phyloP scores from a whole-genome alignment of 2,329 filamentous ascomycete genomes.

The Teratosphaeria epicoccoides region DNA sequence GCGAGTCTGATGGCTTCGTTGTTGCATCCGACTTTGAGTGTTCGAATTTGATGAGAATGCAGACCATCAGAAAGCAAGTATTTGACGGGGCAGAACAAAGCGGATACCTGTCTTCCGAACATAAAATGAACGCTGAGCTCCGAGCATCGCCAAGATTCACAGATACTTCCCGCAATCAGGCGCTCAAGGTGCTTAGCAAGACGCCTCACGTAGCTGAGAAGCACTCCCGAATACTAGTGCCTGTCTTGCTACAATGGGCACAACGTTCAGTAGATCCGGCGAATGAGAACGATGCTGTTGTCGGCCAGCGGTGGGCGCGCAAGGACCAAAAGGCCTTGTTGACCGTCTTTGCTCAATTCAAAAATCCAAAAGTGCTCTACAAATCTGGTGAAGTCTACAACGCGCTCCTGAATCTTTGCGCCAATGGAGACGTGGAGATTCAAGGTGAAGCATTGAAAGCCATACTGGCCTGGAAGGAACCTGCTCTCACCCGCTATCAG shows the following conservation, averaged over 20 bases:
- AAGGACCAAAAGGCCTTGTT: constrained; percentile 78
- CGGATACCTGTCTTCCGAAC: constrained; percentile 12
- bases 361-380: constrained; percentile 76
- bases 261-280: constrained; percentile 35
- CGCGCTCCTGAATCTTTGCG: constrained; percentile 62
- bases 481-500: constrained; percentile 63
- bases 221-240: constrained; percentile 71
- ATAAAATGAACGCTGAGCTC: constrained; percentile 10
- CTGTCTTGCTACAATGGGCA: constrained; percentile 77
- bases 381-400: constrained; percentile 65
- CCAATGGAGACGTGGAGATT: constrained; percentile 81
- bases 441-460: constrained; percentile 78
- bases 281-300: constrained; percentile 11
- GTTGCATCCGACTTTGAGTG: constrained; percentile 71
- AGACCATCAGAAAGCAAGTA: constrained; percentile 41
- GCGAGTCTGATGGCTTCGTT: constrained; percentile 17
- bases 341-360: constrained; percentile 70
- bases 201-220: constrained; percentile 74
- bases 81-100: constrained; percentile 40
- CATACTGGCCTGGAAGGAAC: constrained; percentile 79
- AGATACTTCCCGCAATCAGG: constrained; percentile 50
- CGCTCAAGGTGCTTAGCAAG: constrained; percentile 64
- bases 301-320: constrained; percentile 48
- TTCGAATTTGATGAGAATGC: constrained; percentile 56
- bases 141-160: constrained; percentile 11